Percentiles rank a stretch among this genome's conserved stretches.
phyloP scores from a whole-genome alignment of 805 yeast genomes.

The Lipomyces kockii region DNA sequence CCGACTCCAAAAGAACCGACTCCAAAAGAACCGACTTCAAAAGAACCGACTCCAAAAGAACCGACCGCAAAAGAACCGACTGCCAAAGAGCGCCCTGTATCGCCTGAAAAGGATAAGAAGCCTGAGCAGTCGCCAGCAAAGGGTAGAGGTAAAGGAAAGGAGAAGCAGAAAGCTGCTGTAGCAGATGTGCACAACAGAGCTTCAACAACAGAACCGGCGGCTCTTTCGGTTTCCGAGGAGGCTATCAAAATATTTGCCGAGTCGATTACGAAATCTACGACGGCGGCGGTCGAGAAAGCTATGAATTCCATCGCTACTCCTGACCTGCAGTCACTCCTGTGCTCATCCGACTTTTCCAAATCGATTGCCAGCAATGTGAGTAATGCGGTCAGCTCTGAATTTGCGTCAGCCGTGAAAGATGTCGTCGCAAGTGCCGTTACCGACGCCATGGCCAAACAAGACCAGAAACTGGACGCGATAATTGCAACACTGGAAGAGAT shows the following conservation, averaged over 20 bases:
- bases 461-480: slow-evolving; percentile 7
- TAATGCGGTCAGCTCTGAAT: not conserved
- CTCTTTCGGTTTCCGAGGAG: slow-evolving; percentile 2
- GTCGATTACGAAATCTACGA: not conserved
- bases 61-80: too few relatives aligned
- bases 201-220: not conserved
- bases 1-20: not conserved
- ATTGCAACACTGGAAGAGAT: slow-evolving; percentile 5
- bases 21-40: not conserved
- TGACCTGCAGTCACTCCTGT: not conserved
- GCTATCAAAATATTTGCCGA: slow-evolving; percentile 8
- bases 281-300: slow-evolving; percentile 11
- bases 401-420: slow-evolving; percentile 6
- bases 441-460: slow-evolving; percentile 5
- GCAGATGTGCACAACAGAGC: not conserved
- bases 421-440: not conserved
- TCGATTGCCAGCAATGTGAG: not conserved
- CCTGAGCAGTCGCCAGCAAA: slow-evolving; percentile 5
- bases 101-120: not conserved
- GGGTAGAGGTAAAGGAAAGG: slow-evolving; percentile 11
- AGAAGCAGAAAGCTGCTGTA: not conserved
- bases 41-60: not conserved
- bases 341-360: not conserved
- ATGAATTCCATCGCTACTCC: not conserved
- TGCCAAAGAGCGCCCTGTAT: not conserved